Base-by-base conservation (phyloP, 345 rosid genomes). In the Draba incana region DNA sequence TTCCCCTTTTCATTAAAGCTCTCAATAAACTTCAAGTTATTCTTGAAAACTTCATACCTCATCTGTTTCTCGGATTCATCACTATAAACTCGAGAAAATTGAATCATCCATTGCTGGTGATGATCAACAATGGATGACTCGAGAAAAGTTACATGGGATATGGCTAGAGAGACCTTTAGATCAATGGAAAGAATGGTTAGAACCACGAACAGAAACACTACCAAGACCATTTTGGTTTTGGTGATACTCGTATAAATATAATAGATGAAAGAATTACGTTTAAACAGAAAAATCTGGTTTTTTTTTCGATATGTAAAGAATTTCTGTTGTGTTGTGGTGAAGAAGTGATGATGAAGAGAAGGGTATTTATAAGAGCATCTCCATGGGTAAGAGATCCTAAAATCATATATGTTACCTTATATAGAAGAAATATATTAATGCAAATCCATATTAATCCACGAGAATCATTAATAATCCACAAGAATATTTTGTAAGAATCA, bases 1-100 rank as follows among this genome's bases (percentile, higher is more conserved):
- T 56, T 64, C 10, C 41, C 76, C 3, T 56, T 80, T 6, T 16
- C 39, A 44, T 81, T 79, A 51, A 77, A 79, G 9, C 72, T 35
- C 33, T 81, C 80, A 10, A 84, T 66, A 56, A 49, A 77, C 35
- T 77, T 43, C n/a, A 80, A 35, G 53, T 80, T 80, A 30, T 62
- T 61, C 47, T 58, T 57, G 61, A 80, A 80, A 45, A 82, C 56
- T 52, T 43, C 2, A 23, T 62, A 69, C n/a, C 79, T 78, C 79
- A 43, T 49, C 13, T 62, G 70, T 62, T 72, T 75, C 64, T 80
- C 70, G 0, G 24, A 57, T n/a, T 62, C 74, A 28, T 69, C 23
- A 1, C 25, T 16, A 27, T 82, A 78, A 25, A 41, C 61, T n/a
- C 79, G 67, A 14, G 77, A 69, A n/a, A 51, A 46, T 2, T 49